Evolutionary conservation across 2,329 filamentous ascomycete genomes (phyloP), one percentile per base, ranked within the genome.

Genomic region (Sclerotinia borealis): DNA sequence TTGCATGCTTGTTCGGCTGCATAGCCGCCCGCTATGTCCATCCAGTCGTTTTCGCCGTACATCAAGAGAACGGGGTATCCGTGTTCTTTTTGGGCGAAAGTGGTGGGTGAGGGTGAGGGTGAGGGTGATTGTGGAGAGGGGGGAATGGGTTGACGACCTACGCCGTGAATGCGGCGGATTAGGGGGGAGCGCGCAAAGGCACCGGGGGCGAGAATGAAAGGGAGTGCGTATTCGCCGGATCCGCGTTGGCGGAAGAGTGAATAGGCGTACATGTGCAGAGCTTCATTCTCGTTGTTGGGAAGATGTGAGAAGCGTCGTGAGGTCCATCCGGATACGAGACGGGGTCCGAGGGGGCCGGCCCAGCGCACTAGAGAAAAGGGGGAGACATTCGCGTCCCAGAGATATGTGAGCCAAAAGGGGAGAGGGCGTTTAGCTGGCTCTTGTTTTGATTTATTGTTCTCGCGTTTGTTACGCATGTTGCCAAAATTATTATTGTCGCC

Each of bases 1-100:
- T 91, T 87, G 15, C 98, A 83, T 75, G 89, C 92, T 76, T 93
- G 85, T 72, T 90, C 85, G 0, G 93, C 87, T 0, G 90, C 92
- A 52, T 87, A 85, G 0, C 95, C 95, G 34, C 93, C 95, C 0
- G 86, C 86, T 10, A 95, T 87, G 69, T 99, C 95, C 95, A 99
- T 99, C 95, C 95, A 99, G 79, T 99, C 95, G 72, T 95, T 88
- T 71, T 98, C 93, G 67, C 95, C 95, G 74, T 99, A 99, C 90
- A 98, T 93, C 74, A 99, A 85, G 10, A 98, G 84, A 37, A 98
- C 80, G 0, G 95, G 93, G 56, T 92, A 81, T 1, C 93, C 92
- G 0, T 83, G 89, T 61, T 75, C 73, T 49, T 72, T 74, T 34
- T 54, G 64, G 4, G 65, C 36, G 31, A 37, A 27, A 2, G 34